Percentiles rank a stretch among this genome's conserved stretches.
Evolutionary conservation across 2,329 filamentous ascomycete genomes (phyloP).

Genomic region (Calonectria multiphialidica): DNA sequence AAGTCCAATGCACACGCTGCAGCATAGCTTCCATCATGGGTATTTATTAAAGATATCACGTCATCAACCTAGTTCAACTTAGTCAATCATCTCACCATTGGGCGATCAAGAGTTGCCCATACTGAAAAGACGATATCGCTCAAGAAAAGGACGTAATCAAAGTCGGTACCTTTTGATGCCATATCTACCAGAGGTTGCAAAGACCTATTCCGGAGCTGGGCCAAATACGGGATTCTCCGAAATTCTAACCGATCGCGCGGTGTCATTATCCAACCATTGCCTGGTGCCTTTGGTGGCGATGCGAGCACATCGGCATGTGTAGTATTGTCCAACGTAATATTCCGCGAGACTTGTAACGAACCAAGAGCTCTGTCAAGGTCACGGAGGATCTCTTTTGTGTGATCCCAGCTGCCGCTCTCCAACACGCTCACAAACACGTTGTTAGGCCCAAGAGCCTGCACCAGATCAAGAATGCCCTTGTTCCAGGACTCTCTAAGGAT

Average conservation of each 20-base stretch:
- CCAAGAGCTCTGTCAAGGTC: conserved; percentile 67
- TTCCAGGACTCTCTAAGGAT: conserved; percentile 73
- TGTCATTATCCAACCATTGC: conserved; percentile 72
- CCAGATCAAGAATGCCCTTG: conserved; percentile 66
- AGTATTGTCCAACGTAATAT: conserved; percentile 65
- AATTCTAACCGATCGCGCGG: conserved; percentile 63
- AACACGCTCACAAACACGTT: conserved; percentile 76
- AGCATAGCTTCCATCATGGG: conserved; percentile 67
- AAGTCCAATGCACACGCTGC: conserved; percentile 72
- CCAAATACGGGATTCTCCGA: conserved; percentile 76
- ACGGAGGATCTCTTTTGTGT: conserved; percentile 71
- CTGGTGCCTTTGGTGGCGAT: conserved; percentile 46
- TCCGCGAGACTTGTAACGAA: conserved; percentile 61
- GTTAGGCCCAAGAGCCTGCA: conserved; percentile 66
- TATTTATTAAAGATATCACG: conserved; percentile 65
- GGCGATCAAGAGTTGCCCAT: conserved; percentile 25
- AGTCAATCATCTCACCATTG: not conserved
- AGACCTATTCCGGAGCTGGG: conserved; percentile 72
- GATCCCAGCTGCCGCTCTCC: conserved; percentile 76
- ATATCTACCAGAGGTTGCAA: conserved; percentile 68
- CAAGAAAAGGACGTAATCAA: conserved; percentile 70
- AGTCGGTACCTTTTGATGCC: conserved; percentile 56
- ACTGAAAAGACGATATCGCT: conserved; percentile 72
- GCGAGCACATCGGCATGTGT: conserved; percentile 69
- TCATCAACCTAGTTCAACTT: conserved; percentile 58